These are phyloP conservation scores for Eucalyptus melliodora DNA, from an alignment of 345 rosid genomes.

Conservation along the genomic window DNA sequence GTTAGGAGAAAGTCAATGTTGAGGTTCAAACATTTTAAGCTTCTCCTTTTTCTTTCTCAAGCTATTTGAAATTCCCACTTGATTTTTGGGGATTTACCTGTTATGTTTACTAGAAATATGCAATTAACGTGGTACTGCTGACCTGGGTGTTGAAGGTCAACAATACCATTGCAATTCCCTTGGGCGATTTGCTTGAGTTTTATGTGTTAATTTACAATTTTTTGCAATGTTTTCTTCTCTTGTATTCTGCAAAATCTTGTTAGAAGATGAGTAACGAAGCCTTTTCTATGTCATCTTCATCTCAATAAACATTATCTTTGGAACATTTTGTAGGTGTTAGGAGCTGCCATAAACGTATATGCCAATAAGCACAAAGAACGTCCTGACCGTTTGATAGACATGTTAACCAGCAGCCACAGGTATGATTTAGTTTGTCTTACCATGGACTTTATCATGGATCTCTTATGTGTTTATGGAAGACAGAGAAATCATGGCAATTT, in stretches of 20 bases:
- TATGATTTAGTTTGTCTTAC: constrained; percentile 1
- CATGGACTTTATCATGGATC: neutral
- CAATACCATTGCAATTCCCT: neutral
- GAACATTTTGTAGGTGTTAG: constrained; percentile 47
- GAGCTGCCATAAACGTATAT: constrained; percentile 93
- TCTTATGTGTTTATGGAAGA: neutral
- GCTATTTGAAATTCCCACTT: neutral
- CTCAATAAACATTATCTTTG: neutral
- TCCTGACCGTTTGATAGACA: constrained; percentile 94
- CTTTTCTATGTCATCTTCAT: neutral
- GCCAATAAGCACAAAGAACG: constrained; percentile 95
- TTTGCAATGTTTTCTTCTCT: neutral
- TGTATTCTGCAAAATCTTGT: neutral
- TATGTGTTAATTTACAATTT: neutral
- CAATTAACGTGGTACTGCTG: neutral
- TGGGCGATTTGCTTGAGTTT: neutral
- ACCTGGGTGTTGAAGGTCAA: neutral
- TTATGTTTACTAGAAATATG: neutral
- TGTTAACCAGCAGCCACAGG: constrained; percentile 97
- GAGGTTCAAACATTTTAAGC: neutral
- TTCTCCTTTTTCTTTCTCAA: neutral
- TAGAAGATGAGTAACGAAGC: neutral
- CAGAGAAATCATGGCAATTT: neutral
- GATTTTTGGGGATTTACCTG: neutral
- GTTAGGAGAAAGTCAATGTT: neutral